These are phyloP conservation scores for Alternaria triticimaculans DNA, from an alignment of 2,329 filamentous ascomycete species.

Conservation along the genomic window DNA sequence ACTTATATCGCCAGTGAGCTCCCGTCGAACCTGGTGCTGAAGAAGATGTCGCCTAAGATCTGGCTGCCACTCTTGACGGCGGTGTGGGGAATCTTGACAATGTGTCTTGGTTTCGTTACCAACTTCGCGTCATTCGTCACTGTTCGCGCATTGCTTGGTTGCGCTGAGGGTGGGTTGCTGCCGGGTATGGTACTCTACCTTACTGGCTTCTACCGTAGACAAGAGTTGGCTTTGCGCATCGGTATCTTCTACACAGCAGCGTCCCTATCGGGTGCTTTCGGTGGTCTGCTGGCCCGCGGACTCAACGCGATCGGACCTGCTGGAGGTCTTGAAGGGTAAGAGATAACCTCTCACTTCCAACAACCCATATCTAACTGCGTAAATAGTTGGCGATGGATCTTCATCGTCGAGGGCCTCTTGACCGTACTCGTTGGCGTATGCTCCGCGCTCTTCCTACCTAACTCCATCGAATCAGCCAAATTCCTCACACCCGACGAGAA, in stretches of 20 bases:
- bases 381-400: conserved; percentile 66
- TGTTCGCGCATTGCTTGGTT: conserved; percentile 66
- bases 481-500: conserved; percentile 64
- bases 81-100: conserved; percentile 65
- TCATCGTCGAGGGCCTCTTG: conserved; percentile 64
- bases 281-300: conserved; percentile 67
- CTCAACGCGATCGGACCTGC: conserved; percentile 64
- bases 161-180: conserved; percentile 69
- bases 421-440: conserved; percentile 62
- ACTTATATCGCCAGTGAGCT: conserved; percentile 69
- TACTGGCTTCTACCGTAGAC: conserved; percentile 65
- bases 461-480: conserved; percentile 59
- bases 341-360: neutral
- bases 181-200: conserved; percentile 73
- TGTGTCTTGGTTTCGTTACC: conserved; percentile 63
- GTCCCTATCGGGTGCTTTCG: conserved; percentile 69
- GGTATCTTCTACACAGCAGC: conserved; percentile 73
- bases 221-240: conserved; percentile 67
- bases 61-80: conserved; percentile 66
- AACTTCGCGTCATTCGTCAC: conserved; percentile 65
- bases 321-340: conserved; percentile 57
- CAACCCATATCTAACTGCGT: neutral
- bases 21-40: conserved; percentile 69
- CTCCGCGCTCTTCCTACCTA: conserved; percentile 64
- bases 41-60: conserved; percentile 64